Evolutionary conservation across 2,329 filamentous ascomycete genomes (phyloP).

Genomic region (Trichoderma brevicompactum): DNA sequence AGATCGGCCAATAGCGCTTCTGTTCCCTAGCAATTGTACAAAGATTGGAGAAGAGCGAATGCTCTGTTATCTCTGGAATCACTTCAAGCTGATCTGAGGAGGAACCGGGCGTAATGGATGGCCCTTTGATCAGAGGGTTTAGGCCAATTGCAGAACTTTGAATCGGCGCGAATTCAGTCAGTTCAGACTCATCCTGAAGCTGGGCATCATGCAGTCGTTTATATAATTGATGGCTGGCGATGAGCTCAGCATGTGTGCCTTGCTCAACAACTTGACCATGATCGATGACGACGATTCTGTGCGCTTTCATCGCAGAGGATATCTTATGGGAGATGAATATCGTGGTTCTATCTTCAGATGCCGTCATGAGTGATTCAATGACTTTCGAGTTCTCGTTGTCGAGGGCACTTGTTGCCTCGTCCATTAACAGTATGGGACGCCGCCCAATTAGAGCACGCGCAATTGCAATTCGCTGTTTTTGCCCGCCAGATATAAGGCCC

Average conservation of each 20-base stretch:
- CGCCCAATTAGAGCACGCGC: constrained; percentile 71
- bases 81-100: constrained; percentile 42
- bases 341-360: constrained; percentile 52
- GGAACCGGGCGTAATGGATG: constrained; percentile 50
- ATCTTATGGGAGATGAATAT: constrained; percentile 65
- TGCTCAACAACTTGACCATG: constrained; percentile 55
- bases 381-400: constrained; percentile 71
- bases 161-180: neutral
- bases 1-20: neutral
- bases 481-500: constrained; percentile 71
- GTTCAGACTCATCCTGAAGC: neutral
- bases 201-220: constrained; percentile 5
- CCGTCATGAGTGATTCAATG: constrained; percentile 59
- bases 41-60: neutral
- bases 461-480: constrained; percentile 74
- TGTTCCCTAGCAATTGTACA: constrained; percentile 8
- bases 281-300: constrained; percentile 65
- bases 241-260: constrained; percentile 64
- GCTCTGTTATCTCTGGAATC: constrained; percentile 15
- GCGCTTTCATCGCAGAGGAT: constrained; percentile 52
- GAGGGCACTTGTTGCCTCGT: constrained; percentile 70
- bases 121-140: neutral
- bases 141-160: neutral
- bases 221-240: neutral
- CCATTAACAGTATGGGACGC: constrained; percentile 69